A percentile compares a stretch with the other conserved stretches of the same genome.
phyloP scores from a whole-genome alignment of 2,329 filamentous ascomycete species.

The Stachybotrys chartarum region DNA sequence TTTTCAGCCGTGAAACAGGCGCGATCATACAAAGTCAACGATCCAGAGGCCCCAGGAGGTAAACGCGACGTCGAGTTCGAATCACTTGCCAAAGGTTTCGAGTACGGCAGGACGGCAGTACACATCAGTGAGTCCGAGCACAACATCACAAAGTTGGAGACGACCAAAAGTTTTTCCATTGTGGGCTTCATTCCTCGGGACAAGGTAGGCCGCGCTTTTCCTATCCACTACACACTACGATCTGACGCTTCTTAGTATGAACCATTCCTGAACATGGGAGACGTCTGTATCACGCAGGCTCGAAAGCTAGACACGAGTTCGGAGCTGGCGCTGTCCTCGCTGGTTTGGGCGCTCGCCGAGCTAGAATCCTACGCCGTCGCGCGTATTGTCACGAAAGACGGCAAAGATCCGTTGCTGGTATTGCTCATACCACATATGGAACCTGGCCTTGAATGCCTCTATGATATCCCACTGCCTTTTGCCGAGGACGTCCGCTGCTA shows the following conservation, averaged over 20 bases:
- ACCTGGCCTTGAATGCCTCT: slow-evolving; percentile 71
- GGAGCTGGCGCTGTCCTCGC: slow-evolving; percentile 75
- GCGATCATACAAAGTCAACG: slow-evolving; percentile 75
- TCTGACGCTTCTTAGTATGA: slow-evolving; percentile 53
- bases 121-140: slow-evolving; percentile 80
- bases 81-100: slow-evolving; percentile 84
- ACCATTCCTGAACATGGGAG: slow-evolving; percentile 78
- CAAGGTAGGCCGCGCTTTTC: slow-evolving; percentile 41
- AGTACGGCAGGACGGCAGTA: slow-evolving; percentile 88
- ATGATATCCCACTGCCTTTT: slow-evolving; percentile 87
- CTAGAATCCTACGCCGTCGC: slow-evolving; percentile 81
- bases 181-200: slow-evolving; percentile 76
- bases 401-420: slow-evolving; percentile 68
- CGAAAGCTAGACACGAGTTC: slow-evolving; percentile 76
- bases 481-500: slow-evolving; percentile 89
- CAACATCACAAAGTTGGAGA: slow-evolving; percentile 83
- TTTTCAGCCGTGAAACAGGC: slow-evolving; percentile 68
- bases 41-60: slow-evolving; percentile 65
- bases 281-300: slow-evolving; percentile 68
- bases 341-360: slow-evolving; percentile 82
- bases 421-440: slow-evolving; percentile 77
- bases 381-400: slow-evolving; percentile 76
- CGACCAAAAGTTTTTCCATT: slow-evolving; percentile 66
- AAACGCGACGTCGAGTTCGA: slow-evolving; percentile 78
- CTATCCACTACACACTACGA: neutral